Conservation (phyloP, 805 yeast species). For the Candida broadrunensis region DNA sequence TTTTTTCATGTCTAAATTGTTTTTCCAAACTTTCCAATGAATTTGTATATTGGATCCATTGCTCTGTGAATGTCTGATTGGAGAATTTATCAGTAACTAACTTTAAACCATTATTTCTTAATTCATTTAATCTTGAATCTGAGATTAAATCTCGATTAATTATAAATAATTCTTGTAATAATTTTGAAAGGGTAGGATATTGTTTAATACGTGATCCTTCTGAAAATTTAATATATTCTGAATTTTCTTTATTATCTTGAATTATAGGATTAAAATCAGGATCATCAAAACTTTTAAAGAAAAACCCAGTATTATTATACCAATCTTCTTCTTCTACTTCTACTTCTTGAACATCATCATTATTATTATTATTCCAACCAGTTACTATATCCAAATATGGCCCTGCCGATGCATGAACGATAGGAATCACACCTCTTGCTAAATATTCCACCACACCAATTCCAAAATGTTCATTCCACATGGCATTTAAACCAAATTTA, state of each 20-base stretch:
- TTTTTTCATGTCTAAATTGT: constrained; percentile 22
- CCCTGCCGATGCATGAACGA: constrained; percentile 95
- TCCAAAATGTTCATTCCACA: constrained; percentile 99
- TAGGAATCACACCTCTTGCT: constrained; percentile 81
- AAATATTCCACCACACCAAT: constrained; percentile 93
- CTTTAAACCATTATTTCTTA: constrained; percentile 46
- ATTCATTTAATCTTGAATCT: constrained; percentile 31
- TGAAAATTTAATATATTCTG: constrained; percentile 3
- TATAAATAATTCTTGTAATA: constrained; percentile 43
- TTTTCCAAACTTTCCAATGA: constrained; percentile 20
- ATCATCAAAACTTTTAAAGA: constrained; percentile 68
- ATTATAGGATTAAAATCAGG: constrained; percentile 53
- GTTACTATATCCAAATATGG: constrained; percentile 84
- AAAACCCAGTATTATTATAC: constrained; percentile 66
- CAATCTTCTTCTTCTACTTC: constrained; percentile 16
- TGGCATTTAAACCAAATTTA: constrained; percentile 82
- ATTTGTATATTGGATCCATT: constrained; percentile 44
- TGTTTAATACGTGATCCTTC: constrained; percentile 4
- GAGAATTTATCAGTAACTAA: constrained; percentile 55
- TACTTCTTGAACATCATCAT: too few relatives aligned
- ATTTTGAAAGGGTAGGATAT: constrained; percentile 49
- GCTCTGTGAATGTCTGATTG: constrained; percentile 50
- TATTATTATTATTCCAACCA: constrained; percentile 7
- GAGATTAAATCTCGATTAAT: constrained; percentile 23
- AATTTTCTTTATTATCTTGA: constrained; percentile 3